Evolutionary conservation across 1,284 basidiomycete species (phyloP).

Genomic region (Mycena citricolor): DNA sequence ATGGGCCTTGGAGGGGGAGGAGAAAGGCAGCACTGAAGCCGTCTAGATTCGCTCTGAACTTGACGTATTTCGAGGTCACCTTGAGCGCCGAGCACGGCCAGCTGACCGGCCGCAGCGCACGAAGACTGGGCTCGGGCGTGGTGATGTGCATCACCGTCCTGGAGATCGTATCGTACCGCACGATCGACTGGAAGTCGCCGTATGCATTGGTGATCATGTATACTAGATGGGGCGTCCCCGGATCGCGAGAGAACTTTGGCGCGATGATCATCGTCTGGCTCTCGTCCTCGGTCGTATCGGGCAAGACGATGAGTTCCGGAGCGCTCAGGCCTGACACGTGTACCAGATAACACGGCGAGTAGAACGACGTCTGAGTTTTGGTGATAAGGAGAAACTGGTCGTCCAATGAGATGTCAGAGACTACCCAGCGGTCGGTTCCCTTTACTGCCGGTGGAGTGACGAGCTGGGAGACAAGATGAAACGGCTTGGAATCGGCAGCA

Average conservation of each 20-base stretch:
- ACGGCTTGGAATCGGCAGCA: slow-evolving; percentile 10
- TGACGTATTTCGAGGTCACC: slow-evolving; percentile 15
- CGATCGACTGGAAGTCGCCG: slow-evolving; percentile 18
- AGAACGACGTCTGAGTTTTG: slow-evolving; percentile 5
- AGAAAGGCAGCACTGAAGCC: slow-evolving; percentile 15
- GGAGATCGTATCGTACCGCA: slow-evolving; percentile 12
- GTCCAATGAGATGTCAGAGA: slow-evolving; percentile 19
- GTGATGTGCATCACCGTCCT: slow-evolving; percentile 17
- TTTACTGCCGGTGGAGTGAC: slow-evolving; percentile 13
- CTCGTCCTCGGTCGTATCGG: slow-evolving; percentile 18
- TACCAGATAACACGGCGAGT: slow-evolving; percentile 10
- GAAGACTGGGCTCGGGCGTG: slow-evolving; percentile 17
- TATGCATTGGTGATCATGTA: slow-evolving; percentile 19
- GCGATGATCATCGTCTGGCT: slow-evolving; percentile 3
- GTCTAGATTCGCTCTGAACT: slow-evolving; percentile 19
- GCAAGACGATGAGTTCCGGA: slow-evolving; percentile 16
- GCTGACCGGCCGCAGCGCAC: slow-evolving; percentile 16
- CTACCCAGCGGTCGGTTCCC: slow-evolving; percentile 13
- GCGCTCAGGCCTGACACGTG: slow-evolving; percentile 8
- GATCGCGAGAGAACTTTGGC: slow-evolving; percentile 16
- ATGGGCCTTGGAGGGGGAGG: slow-evolving; percentile 11
- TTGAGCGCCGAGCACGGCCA: slow-evolving; percentile 9
- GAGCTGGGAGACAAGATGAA: slow-evolving; percentile 17
- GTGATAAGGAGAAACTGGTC: slow-evolving; percentile 19
- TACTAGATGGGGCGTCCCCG: slow-evolving; percentile 12